Conservation (phyloP, 306 rosid genomes). For the Pueraria montana region DNA sequence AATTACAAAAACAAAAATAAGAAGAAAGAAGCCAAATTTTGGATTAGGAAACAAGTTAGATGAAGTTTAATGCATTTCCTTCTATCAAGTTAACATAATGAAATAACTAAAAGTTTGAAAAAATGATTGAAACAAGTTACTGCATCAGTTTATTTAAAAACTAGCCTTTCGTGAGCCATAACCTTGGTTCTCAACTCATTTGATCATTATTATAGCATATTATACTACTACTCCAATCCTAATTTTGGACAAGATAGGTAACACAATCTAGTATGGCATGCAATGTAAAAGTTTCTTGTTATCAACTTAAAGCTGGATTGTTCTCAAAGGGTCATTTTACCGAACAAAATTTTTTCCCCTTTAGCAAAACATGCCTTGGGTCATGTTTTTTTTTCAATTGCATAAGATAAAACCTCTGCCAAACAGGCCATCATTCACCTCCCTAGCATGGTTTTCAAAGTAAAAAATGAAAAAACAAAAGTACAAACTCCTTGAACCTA, state of each 20-base stretch:
- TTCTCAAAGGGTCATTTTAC: neutral
- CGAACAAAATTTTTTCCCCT: neutral
- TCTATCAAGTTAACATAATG: neutral
- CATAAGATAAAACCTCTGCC: neutral
- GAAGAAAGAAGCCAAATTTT: slow-evolving; percentile 7
- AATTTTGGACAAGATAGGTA: slow-evolving; percentile 26
- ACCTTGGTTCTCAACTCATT: neutral
- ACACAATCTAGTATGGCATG: neutral
- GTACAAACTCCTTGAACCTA: neutral
- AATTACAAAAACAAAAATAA: neutral
- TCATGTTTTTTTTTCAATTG: neutral
- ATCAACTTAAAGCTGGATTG: neutral
- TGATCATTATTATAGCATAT: neutral
- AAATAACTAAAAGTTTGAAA: neutral
- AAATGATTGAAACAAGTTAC: slow-evolving; percentile 4
- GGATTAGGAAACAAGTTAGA: neutral
- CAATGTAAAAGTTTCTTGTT: neutral
- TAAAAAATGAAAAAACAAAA: neutral
- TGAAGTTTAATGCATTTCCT: slow-evolving; percentile 19
- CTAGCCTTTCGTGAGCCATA: neutral
- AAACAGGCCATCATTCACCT: neutral
- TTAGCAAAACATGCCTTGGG: neutral
- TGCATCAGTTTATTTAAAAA: slow-evolving; percentile 13
- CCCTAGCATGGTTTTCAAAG: slow-evolving; percentile 6
- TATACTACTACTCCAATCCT: neutral